A percentile compares a stretch with the other conserved stretches of the same genome.
These are phyloP conservation scores for Speleostelium caveatum DNA, from an alignment of 78 protist species.

Conservation along the genomic window DNA sequence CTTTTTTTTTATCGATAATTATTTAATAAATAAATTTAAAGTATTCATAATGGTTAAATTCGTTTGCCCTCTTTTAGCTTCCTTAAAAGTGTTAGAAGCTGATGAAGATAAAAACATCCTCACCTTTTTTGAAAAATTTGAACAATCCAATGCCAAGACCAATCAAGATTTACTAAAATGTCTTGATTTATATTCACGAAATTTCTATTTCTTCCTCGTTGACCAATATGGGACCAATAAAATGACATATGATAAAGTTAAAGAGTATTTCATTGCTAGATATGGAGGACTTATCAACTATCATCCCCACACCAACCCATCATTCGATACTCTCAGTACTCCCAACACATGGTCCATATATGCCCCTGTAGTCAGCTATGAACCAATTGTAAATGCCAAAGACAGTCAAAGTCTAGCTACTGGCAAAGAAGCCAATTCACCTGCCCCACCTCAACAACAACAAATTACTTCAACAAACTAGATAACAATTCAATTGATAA, in stretches of 20 bases:
- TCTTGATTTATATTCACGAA: not conserved
- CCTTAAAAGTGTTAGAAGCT: no score
- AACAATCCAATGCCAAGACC: not conserved
- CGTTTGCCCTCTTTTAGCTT: no score
- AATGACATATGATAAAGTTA: not conserved
- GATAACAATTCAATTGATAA: no score
- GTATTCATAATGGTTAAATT: no score
- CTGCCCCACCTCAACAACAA: no score
- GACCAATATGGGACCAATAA: not conserved
- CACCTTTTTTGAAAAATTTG: not conserved
- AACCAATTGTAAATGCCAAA: no score
- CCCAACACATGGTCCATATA: not conserved
- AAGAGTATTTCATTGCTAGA: not conserved
- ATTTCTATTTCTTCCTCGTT: not conserved
- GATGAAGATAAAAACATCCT: not conserved
- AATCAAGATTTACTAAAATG: not conserved
- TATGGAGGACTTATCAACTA: not conserved
- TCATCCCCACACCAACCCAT: not conserved
- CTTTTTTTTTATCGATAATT: no score
- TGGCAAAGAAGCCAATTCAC: no score
- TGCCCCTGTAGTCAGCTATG: not conserved
- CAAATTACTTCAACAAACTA: no score
- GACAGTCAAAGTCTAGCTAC: no score
- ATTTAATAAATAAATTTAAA: no score
- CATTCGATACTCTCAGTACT: not conserved